Conservation (phyloP, 1,139 yeast genomes). For the Zygotorulaspora mrakii region DNA sequence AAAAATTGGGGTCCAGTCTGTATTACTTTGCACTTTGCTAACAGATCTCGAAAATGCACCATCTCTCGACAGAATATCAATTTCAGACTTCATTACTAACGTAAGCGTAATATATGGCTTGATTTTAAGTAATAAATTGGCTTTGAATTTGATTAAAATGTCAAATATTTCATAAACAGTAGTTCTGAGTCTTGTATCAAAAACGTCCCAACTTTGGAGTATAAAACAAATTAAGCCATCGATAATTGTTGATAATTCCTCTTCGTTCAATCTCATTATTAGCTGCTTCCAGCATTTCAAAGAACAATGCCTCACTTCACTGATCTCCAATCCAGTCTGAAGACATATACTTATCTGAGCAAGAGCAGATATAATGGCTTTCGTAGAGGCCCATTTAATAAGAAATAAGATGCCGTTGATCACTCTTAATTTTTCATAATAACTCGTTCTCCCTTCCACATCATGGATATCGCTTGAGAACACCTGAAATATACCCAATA, state of each 20-base stretch:
- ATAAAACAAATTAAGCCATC: slow-evolving; percentile 55
- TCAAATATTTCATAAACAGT: slow-evolving; percentile 66
- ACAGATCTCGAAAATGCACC: slow-evolving; percentile 41
- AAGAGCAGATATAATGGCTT: slow-evolving; percentile 66
- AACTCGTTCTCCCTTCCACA: slow-evolving; percentile 65
- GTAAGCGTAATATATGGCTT: slow-evolving; percentile 36
- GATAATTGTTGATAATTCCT: slow-evolving; percentile 52
- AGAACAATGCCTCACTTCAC: slow-evolving; percentile 58
- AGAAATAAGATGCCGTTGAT: slow-evolving; percentile 70
- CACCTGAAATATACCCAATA: slow-evolving; percentile 73
- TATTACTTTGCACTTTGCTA: slow-evolving; percentile 22
- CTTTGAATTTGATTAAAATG: slow-evolving; percentile 61
- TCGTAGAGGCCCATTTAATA: slow-evolving; percentile 52
- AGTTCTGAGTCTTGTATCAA: slow-evolving; percentile 46
- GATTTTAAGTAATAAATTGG: slow-evolving; percentile 41
- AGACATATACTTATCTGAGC: slow-evolving; percentile 88
- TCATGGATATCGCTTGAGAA: slow-evolving; percentile 80
- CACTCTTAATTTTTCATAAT: slow-evolving; percentile 66
- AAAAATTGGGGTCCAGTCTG: slow-evolving; percentile 32
- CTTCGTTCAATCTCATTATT: slow-evolving; percentile 48
- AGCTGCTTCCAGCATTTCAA: slow-evolving; percentile 65
- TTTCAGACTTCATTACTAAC: slow-evolving; percentile 25
- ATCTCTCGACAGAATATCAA: slow-evolving; percentile 38
- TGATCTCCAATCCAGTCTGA: slow-evolving; percentile 70
- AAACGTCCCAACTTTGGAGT: slow-evolving; percentile 59